phyloP scores from a whole-genome alignment of 306 rosid genomes.

The Castanea sativa region DNA sequence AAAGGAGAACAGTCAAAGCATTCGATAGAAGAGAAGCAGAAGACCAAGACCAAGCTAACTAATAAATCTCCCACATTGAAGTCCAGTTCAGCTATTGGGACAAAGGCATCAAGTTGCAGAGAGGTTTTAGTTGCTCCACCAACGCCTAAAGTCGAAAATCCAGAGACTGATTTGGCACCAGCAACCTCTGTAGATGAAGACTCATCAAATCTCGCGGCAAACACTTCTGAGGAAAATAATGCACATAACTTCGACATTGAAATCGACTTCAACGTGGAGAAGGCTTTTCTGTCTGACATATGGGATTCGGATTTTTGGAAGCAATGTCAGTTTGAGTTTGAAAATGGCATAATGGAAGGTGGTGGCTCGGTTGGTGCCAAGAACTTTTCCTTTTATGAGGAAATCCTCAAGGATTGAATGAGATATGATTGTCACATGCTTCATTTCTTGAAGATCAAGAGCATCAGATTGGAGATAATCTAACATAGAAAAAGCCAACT shows the following conservation, averaged over 20 bases:
- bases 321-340: not conserved
- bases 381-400: not conserved
- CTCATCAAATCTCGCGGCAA: not conserved
- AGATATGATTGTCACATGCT: no score
- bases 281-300: not conserved
- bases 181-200: not conserved
- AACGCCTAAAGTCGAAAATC: not conserved
- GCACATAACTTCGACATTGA: not conserved
- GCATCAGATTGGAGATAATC: no score
- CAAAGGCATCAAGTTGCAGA: not conserved
- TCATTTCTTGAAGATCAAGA: no score
- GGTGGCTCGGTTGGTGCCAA: not conserved
- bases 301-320: not conserved
- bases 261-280: not conserved
- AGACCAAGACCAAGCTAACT: not conserved
- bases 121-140: not conserved
- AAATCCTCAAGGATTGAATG: no score
- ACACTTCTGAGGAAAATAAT: not conserved
- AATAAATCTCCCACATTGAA: not conserved
- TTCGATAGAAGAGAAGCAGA: not conserved
- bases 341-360: not conserved
- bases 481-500: no score
- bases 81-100: not conserved
- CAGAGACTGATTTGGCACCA: not conserved
- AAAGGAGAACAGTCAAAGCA: not conserved